A percentile compares a stretch with the other conserved stretches of the same genome.
phyloP scores from a whole-genome alignment of 1,284 basidiomycete species.

The Marasmius oreades region DNA sequence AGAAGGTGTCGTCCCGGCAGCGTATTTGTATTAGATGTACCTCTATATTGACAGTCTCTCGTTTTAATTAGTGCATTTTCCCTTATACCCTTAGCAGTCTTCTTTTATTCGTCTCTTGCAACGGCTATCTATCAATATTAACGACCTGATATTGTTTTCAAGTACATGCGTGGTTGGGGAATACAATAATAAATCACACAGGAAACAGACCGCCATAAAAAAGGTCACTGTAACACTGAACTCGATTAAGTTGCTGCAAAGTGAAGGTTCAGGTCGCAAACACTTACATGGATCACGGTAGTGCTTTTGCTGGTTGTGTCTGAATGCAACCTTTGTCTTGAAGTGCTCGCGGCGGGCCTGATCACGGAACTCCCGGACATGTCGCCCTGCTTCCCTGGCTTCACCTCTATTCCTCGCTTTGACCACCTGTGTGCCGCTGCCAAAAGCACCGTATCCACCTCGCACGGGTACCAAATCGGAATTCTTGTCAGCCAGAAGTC shows the following conservation, averaged over 20 bases:
- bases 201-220: no score
- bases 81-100: constrained; percentile 20
- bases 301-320: constrained; percentile 89
- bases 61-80: constrained; percentile 31
- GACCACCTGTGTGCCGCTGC: constrained; percentile 75
- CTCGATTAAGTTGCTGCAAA: background rate
- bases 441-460: constrained; percentile 85
- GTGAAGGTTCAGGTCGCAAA: background rate
- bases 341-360: constrained; percentile 76
- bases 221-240: constrained; percentile 14
- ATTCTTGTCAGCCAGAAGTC: constrained; percentile 76
- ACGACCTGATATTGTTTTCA: background rate
- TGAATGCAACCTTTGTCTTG: constrained; percentile 78
- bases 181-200: background rate
- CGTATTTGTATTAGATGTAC: constrained; percentile 70
- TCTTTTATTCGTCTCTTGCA: constrained; percentile 15
- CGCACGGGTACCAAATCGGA: constrained; percentile 79
- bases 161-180: constrained; percentile 7
- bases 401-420: constrained; percentile 94
- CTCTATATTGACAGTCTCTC: constrained; percentile 21
- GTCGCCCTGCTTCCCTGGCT: constrained; percentile 88
- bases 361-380: constrained; percentile 85
- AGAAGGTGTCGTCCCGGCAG: constrained; percentile 86
- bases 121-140: constrained; percentile 9
- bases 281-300: constrained; percentile 59